These are phyloP conservation scores for Elsinoe batatas DNA, from an alignment of 2,329 filamentous ascomycete species.

Conservation along the genomic window DNA sequence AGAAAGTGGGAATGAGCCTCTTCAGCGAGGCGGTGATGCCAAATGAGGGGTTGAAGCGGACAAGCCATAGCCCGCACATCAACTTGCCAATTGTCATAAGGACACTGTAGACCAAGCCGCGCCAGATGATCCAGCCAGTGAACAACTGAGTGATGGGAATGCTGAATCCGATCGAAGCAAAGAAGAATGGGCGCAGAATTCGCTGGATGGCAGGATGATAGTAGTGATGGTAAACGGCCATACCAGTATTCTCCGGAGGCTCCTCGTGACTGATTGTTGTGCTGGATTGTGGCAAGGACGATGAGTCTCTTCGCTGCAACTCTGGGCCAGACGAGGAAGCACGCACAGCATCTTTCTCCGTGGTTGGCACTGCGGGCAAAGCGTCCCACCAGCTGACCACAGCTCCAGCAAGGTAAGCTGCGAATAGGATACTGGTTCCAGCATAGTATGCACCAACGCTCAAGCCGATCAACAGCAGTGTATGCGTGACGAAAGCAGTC, in stretches of 20 bases:
- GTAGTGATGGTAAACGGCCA: constrained; percentile 33
- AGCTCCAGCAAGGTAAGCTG: constrained; percentile 51
- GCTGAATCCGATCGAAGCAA: constrained; percentile 66
- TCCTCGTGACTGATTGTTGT: background rate
- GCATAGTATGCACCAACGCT: constrained; percentile 47
- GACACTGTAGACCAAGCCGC: constrained; percentile 59
- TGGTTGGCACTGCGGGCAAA: constrained; percentile 6
- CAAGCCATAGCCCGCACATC: constrained; percentile 32
- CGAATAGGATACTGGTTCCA: constrained; percentile 53
- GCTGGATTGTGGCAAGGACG: too few species aligned
- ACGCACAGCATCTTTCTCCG: too few species aligned
- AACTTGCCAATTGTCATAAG: constrained; percentile 53
- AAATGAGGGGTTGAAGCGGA: constrained; percentile 24
- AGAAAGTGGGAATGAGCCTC: background rate
- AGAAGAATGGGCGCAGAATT: constrained; percentile 63
- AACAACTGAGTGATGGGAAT: constrained; percentile 68
- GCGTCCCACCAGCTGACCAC: constrained; percentile 51
- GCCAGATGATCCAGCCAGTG: constrained; percentile 53
- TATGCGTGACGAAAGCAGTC: constrained; percentile 32
- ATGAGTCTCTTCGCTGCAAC: too few species aligned
- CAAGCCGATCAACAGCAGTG: constrained; percentile 39
- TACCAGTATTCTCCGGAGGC: background rate
- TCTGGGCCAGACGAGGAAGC: too few species aligned
- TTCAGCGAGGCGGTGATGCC: background rate
- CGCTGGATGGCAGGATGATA: constrained; percentile 36